Base-by-base conservation (phyloP, 306 rosid species). In the Dalbergia cochinchinensis region DNA sequence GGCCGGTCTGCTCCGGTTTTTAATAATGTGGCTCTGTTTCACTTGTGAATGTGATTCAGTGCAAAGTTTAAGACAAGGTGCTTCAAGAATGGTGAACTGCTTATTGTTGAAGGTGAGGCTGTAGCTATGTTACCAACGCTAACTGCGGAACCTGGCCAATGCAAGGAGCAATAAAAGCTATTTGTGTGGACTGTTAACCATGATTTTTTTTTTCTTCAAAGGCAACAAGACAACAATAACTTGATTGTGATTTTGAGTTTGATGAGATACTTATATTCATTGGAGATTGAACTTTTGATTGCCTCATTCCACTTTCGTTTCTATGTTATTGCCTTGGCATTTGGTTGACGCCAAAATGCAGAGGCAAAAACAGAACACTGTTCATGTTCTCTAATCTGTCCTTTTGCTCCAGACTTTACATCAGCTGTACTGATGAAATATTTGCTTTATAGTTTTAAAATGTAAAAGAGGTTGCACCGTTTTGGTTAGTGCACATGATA, bases 51-150 rank as follows among this genome's bases (percentile, higher is more conserved):
- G 73, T 78, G 82, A 60, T 84, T 71, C 84, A 95, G 99, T 71
- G 98, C 85, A 50, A 92, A 92, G 78, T 90, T 91, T 78, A 91
- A 84, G 83, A 91, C 94, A 2, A 82, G 69, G 74, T 92, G 99
- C 88, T 83, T 85, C 87, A 94, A 83, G 91, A 85, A 89, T 73
- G 91, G 84, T 9, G 89, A 85, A 48, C 67, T 83, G 68, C 77
- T 89, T 74, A 91, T 86, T 71, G 65, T 94, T 75, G 97, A 91
- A 5, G 99, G 95, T 14, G 97, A 92, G 78, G 97, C 97, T 15
- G 48, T 86, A 86, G 97, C 94, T 37, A n/a, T n/a, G n/a, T n/a
- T n/a, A n/a, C n/a, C n/a, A n/a, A n/a, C n/a, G n/a, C n/a, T n/a
- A n/a, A n/a, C 26, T 22, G 54, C 84, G 33, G 83, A 86, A 64